Conservation (phyloP, 805 yeast genomes). For the Lipomyces mesembrius region DNA sequence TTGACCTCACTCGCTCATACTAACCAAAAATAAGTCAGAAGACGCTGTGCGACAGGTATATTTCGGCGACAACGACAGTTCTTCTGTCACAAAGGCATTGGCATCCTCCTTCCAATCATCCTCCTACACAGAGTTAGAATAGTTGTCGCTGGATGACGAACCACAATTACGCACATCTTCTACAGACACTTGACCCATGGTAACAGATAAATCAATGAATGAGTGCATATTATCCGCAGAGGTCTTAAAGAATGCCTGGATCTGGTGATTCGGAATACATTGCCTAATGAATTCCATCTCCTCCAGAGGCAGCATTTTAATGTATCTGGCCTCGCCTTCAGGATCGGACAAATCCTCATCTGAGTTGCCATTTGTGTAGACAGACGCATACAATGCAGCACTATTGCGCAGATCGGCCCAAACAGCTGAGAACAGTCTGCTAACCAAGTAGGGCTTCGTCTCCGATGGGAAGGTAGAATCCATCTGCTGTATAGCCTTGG, state of each 20-base stretch:
- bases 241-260: constrained; percentile 10
- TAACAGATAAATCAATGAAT: constrained; percentile 42
- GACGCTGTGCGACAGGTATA: constrained; percentile 64
- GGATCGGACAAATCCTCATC: constrained; percentile 33
- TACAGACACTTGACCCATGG: constrained; percentile 51
- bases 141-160: background rate
- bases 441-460: constrained; percentile 13
- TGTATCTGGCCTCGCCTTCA: constrained; percentile 24
- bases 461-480: constrained; percentile 29
- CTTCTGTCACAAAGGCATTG: constrained; percentile 72
- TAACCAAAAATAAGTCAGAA: constrained; percentile 50
- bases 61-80: constrained; percentile 67
- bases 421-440: constrained; percentile 28
- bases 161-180: constrained; percentile 18
- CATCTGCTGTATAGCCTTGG: constrained; percentile 33
- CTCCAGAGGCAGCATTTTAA: constrained; percentile 24
- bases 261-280: constrained; percentile 13
- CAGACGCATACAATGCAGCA: constrained; percentile 9
- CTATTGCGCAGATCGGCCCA: constrained; percentile 25
- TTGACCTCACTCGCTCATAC: background rate
- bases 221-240: constrained; percentile 10
- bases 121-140: constrained; percentile 45
- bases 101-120: constrained; percentile 63
- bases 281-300: constrained; percentile 28
- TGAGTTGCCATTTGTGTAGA: constrained; percentile 14